These are phyloP conservation scores for Hippophae gyantsensis DNA, from an alignment of 306 rosid genomes.

Conservation along the genomic window DNA sequence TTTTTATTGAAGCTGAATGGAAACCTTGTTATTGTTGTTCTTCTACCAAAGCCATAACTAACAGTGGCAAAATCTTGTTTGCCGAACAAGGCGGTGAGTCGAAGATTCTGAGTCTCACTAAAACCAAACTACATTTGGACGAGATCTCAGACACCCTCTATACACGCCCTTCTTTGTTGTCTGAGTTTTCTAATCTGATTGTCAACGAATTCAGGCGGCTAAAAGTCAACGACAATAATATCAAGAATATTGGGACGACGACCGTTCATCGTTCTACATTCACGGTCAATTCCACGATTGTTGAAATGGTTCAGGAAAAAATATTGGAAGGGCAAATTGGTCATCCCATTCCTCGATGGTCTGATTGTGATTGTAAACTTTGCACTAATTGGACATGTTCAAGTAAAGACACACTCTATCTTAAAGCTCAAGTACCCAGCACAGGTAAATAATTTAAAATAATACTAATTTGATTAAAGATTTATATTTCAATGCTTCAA, in stretches of 20 bases:
- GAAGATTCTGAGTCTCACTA: constrained; percentile 50
- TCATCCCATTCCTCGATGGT: constrained; percentile 61
- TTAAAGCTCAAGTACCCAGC: constrained; percentile 39
- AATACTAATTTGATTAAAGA: too few species aligned
- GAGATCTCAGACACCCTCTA: constrained; percentile 86
- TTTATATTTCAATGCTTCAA: too few species aligned
- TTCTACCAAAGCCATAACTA: constrained; percentile 45
- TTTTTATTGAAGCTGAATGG: constrained; percentile 62
- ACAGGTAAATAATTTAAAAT: constrained; percentile 25
- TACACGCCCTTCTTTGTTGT: constrained; percentile 57
- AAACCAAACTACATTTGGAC: constrained; percentile 53
- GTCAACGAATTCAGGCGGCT: constrained; percentile 28
- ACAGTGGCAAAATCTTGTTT: constrained; percentile 72
- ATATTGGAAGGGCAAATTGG: constrained; percentile 21
- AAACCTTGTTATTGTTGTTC: constrained; percentile 81
- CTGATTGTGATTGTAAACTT: constrained; percentile 71
- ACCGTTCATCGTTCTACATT: constrained; percentile 22
- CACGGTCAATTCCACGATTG: constrained; percentile 47
- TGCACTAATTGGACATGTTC: constrained; percentile 61
- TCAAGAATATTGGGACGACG: constrained; percentile 16
- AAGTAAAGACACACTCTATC: constrained; percentile 39
- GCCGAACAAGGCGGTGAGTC: constrained; percentile 63
- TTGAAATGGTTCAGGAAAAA: constrained; percentile 75
- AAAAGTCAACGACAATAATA: constrained; percentile 7
- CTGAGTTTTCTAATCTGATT: constrained; percentile 36